A percentile compares a stretch with the other conserved stretches of the same genome.
Evolutionary conservation across 2,329 filamentous ascomycete species (phyloP).

Genomic region (Penicillium sp.): DNA sequence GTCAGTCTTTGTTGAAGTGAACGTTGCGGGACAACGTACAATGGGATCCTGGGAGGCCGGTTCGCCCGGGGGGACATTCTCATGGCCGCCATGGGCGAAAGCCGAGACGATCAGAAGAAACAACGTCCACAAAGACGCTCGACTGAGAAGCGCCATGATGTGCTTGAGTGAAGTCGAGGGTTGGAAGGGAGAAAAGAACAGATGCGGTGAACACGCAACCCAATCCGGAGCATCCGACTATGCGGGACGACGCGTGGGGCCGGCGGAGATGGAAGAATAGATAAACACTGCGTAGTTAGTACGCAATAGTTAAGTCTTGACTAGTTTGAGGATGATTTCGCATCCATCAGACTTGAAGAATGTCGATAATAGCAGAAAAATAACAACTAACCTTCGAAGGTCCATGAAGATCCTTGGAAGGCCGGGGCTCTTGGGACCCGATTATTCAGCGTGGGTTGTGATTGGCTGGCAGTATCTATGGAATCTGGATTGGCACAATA

Average conservation of each 20-base stretch:
- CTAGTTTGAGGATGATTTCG: not conserved
- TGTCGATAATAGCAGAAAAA: not conserved
- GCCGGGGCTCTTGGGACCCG: too few relatives aligned
- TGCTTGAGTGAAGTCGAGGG: not conserved
- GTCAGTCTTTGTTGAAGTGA: constrained; percentile 1
- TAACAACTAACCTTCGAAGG: not conserved
- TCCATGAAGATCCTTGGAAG: too few relatives aligned
- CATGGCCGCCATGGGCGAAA: constrained; percentile 53
- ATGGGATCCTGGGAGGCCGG: constrained; percentile 69
- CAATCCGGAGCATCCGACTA: constrained; percentile 26
- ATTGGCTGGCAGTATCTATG: constrained; percentile 11
- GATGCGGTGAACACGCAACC: constrained; percentile 10
- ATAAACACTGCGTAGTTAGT: not conserved
- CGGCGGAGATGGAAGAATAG: not conserved
- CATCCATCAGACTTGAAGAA: not conserved
- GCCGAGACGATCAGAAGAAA: constrained; percentile 30
- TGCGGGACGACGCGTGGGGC: not conserved
- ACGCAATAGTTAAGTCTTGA: too few relatives aligned
- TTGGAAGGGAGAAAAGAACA: constrained; percentile 12
- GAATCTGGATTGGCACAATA: too few relatives aligned
- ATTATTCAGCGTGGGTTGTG: constrained; percentile 21
- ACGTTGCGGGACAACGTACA: constrained; percentile 48
- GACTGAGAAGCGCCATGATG: constrained; percentile 19
- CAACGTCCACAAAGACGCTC: constrained; percentile 24
- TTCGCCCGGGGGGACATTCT: constrained; percentile 63